Conservation (phyloP, 208 protist genomes). For the Polymyxa betae region DNA sequence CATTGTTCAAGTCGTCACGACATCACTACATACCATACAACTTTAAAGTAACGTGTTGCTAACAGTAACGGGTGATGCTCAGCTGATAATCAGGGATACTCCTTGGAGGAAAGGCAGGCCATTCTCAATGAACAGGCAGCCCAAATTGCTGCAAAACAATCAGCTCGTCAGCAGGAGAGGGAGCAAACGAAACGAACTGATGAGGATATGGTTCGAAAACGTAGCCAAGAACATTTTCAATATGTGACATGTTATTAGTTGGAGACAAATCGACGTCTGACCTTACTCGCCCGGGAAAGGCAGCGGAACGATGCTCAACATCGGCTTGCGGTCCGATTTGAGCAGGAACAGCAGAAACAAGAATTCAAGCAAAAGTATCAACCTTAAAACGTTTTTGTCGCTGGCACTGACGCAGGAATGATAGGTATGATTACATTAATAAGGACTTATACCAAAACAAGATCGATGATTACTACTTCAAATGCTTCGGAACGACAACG, state of each 20-base stretch:
- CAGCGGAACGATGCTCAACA: constrained; percentile 18
- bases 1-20: not conserved
- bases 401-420: not conserved
- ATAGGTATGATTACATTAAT: constrained; percentile 52
- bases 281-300: not conserved
- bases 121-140: constrained; percentile 34
- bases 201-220: not conserved
- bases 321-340: not conserved
- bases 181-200: not conserved
- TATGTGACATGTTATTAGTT: not conserved
- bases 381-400: not conserved
- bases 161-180: not conserved
- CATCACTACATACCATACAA: constrained; percentile 22
- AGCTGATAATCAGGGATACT: constrained; percentile 29
- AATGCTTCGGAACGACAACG: constrained; percentile 46
- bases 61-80: not conserved
- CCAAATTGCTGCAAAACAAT: not conserved
- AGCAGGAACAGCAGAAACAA: constrained; percentile 47
- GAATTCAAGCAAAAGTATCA: constrained; percentile 29
- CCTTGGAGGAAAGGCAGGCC: not conserved
- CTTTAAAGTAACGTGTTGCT: constrained; percentile 6
- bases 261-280: not conserved
- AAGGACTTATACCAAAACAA: constrained; percentile 49
- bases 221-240: not conserved
- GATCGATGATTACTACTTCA: constrained; percentile 35